Evolutionary conservation across 805 yeast genomes (phyloP).

Genomic region (Wickerhamomyces hampshirensis): DNA sequence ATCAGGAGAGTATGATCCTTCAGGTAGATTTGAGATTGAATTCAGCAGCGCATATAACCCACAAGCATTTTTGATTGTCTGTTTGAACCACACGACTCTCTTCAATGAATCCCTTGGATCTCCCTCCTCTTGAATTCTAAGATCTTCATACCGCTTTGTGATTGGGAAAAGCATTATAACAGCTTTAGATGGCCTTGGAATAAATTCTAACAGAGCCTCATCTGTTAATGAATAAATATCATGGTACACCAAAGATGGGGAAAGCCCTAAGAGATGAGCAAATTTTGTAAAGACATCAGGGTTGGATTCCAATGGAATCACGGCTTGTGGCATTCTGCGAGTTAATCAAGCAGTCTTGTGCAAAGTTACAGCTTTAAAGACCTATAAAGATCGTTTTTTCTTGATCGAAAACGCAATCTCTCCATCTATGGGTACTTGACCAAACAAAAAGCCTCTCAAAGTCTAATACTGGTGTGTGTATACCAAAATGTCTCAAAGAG

Average conservation of each 20-base stretch:
- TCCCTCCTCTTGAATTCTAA: conserved; percentile 38
- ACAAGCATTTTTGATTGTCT: conserved; percentile 83
- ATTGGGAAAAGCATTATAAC: conserved; percentile 81
- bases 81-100: conserved; percentile 71
- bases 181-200: conserved; percentile 78
- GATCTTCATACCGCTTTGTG: conserved; percentile 52
- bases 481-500: no score
- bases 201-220: conserved; percentile 68
- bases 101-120: conserved; percentile 10
- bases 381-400: no score
- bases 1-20: conserved; percentile 18
- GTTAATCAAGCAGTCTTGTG: no score
- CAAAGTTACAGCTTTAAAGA: no score
- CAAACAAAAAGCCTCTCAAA: no score
- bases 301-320: conserved; percentile 86
- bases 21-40: conserved; percentile 38
- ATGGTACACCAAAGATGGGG: conserved; percentile 54
- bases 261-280: conserved; percentile 63
- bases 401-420: no score
- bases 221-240: conserved; percentile 88
- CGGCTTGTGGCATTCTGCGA: conserved; percentile 37
- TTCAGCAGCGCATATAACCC: conserved; percentile 89
- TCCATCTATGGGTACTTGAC: no score
- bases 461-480: no score
- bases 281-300: conserved; percentile 77